A percentile compares a stretch with the other conserved stretches of the same genome.
Evolutionary conservation across 352 stramenopile species (phyloP).

Genomic region (Lagenidium giganteum): DNA sequence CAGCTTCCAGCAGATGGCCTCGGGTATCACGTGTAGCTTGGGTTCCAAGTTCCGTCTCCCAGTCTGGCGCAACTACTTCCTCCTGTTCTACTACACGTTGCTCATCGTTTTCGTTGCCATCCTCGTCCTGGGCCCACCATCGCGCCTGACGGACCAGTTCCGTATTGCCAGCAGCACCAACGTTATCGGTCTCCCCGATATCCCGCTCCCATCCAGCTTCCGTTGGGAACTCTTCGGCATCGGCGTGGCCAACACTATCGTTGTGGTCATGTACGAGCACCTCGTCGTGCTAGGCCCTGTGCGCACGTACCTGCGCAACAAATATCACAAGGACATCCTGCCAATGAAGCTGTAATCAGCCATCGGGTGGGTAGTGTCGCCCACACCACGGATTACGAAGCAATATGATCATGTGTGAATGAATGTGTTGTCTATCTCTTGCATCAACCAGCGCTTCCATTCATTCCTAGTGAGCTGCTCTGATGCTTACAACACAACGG

Average conservation of each 20-base stretch:
- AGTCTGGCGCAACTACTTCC: conserved; percentile 61
- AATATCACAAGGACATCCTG: conserved; percentile 61
- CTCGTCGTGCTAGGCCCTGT: conserved; percentile 61
- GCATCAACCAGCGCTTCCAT: no score
- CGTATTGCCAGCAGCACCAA: conserved; percentile 71
- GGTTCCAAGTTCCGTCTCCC: conserved; percentile 60
- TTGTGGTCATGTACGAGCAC: conserved; percentile 53
- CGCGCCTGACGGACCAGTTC: conserved; percentile 62
- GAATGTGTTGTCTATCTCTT: no score
- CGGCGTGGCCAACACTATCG: conserved; percentile 46
- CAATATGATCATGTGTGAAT: no score
- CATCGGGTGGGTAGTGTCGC: not conserved
- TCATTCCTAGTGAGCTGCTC: no score
- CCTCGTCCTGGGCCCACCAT: conserved; percentile 48
- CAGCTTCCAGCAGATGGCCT: conserved; percentile 67
- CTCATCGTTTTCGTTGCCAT: conserved; percentile 49
- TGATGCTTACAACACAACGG: no score
- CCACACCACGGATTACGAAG: no score
- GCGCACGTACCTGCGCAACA: conserved; percentile 54
- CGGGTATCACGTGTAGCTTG: conserved; percentile 49
- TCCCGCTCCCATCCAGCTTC: conserved; percentile 53
- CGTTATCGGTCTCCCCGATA: conserved; percentile 59
- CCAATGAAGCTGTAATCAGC: conserved; percentile 67
- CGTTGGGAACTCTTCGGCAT: conserved; percentile 62
- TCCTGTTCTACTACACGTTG: conserved; percentile 55